Percentiles rank a stretch among this genome's conserved stretches.
Conservation (phyloP, 1,284 basidiomycete genomes). For the Puccinia coronata region DNA sequence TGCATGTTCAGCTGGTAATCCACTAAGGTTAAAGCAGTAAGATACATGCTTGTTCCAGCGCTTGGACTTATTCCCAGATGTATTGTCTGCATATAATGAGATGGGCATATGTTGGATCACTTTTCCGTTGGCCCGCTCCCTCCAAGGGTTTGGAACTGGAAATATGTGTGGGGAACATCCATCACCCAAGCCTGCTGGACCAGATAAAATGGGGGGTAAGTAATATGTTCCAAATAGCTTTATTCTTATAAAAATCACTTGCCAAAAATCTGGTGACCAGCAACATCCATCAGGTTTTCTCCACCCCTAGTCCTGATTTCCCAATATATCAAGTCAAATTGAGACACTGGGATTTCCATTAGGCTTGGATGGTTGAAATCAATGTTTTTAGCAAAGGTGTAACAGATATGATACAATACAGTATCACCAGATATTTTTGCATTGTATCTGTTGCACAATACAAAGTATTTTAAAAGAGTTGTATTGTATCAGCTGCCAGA, state of each 20-base stretch:
- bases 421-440: not conserved
- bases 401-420: slow-evolving; percentile 9
- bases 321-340: not conserved
- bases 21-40: slow-evolving; percentile 57
- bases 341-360: not conserved
- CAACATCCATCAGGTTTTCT: not conserved
- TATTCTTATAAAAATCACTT: not conserved
- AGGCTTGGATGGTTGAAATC: not conserved
- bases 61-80: too few species aligned
- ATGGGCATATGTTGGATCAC: slow-evolving; percentile 54
- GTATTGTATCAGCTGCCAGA: not conserved
- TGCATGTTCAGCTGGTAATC: slow-evolving; percentile 55
- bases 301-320: not conserved
- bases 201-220: not conserved
- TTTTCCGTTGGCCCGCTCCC: not conserved
- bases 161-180: not conserved
- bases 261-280: not conserved
- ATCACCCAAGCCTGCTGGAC: not conserved
- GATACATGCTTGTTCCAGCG: too few species aligned
- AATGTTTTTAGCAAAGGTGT: slow-evolving; percentile 2
- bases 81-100: slow-evolving; percentile 63
- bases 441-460: not conserved
- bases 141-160: not conserved
- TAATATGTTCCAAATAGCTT: too few species aligned
- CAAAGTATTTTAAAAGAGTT: not conserved